These are phyloP conservation scores for Lablab purpureus DNA, from an alignment of 306 rosid genomes.

Conservation along the genomic window DNA sequence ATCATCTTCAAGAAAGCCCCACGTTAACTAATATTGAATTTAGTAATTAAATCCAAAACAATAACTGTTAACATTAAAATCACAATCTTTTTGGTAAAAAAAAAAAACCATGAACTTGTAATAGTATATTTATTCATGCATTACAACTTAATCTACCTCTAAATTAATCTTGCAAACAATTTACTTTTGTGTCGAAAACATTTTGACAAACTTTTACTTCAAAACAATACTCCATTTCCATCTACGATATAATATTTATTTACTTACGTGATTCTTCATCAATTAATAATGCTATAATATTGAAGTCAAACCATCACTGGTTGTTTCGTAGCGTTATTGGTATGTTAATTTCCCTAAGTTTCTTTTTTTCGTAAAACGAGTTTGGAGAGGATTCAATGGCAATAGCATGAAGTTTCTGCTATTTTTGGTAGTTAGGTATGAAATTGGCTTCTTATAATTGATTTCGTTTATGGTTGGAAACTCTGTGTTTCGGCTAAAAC, in stretches of 20 bases:
- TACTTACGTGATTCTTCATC: not conserved
- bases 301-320: not conserved
- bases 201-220: not conserved
- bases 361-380: not conserved
- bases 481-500: not conserved
- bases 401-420: conserved; percentile 4
- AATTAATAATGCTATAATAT: not conserved
- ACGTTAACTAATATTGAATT: too few species aligned
- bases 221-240: not conserved
- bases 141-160: not conserved
- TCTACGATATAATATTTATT: not conserved
- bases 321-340: not conserved
- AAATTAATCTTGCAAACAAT: not conserved
- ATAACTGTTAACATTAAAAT: too few species aligned
- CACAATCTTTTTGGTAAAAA: not conserved
- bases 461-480: conserved; percentile 11
- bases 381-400: not conserved
- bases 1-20: too few species aligned
- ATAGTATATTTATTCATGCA: not conserved
- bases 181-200: not conserved
- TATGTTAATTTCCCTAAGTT: not conserved
- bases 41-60: too few species aligned
- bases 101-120: not conserved
- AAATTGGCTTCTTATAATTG: not conserved
- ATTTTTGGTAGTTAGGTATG: not conserved